These are phyloP conservation scores for Scenedesmus sp. DNA, from an alignment of 163 green algal species.

Conservation along the genomic window DNA sequence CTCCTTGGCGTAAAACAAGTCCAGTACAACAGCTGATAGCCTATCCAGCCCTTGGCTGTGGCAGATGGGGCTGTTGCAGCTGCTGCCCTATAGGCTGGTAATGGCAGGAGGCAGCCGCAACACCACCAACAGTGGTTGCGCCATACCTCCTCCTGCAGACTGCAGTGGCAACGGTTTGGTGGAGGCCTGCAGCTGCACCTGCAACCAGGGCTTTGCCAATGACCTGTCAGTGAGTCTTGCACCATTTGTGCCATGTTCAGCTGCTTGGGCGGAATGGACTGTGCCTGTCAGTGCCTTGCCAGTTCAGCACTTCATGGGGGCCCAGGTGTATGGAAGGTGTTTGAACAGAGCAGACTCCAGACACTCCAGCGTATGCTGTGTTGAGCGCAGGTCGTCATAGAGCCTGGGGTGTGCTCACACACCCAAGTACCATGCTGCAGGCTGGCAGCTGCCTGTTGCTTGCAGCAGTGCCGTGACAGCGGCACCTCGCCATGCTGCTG, in stretches of 20 bases:
- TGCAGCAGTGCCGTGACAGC: background rate
- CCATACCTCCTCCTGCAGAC: background rate
- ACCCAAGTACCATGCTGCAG: too few species aligned
- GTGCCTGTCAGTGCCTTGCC: too few species aligned
- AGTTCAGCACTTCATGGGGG: too few species aligned
- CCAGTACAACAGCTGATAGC: background rate
- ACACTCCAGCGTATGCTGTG: too few species aligned
- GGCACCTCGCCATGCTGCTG: background rate
- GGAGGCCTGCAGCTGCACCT: conserved; percentile 26
- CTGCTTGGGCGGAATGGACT: too few species aligned
- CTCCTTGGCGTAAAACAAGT: background rate
- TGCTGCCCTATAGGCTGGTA: background rate
- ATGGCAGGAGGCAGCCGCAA: conserved; percentile 22
- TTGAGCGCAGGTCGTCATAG: too few species aligned
- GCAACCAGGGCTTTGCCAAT: conserved; percentile 30
- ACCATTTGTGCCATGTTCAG: background rate
- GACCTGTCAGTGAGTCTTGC: conserved; percentile 23
- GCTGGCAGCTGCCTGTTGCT: background rate
- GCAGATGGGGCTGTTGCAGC: background rate
- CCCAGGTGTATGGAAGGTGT: too few species aligned
- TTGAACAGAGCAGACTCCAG: too few species aligned
- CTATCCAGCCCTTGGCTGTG: background rate
- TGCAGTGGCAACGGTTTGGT: conserved; percentile 41
- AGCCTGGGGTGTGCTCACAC: too few species aligned
- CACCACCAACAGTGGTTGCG: background rate